phyloP scores from a whole-genome alignment of 2,329 filamentous ascomycete genomes.

The Fusarium pilosicola region DNA sequence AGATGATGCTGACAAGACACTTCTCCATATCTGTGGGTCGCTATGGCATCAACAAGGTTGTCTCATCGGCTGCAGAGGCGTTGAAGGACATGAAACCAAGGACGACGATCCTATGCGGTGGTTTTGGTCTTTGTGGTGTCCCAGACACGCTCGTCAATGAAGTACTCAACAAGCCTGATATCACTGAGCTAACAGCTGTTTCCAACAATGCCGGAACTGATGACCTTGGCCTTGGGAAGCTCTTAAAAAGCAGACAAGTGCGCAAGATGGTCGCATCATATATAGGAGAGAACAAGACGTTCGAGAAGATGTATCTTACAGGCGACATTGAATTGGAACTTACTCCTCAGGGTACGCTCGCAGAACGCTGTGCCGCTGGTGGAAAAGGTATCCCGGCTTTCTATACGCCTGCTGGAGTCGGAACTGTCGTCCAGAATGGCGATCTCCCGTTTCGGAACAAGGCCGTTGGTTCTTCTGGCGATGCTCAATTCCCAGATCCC shows the following conservation, averaged over 20 bases:
- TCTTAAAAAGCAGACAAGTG: constrained; percentile 84
- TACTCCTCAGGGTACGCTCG: constrained; percentile 89
- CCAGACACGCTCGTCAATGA: constrained; percentile 83
- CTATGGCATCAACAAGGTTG: constrained; percentile 79
- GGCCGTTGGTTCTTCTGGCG: constrained; percentile 73
- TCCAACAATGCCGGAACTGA: constrained; percentile 96
- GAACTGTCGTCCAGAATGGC: constrained; percentile 91
- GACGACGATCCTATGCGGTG: constrained; percentile 79
- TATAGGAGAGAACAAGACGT: constrained; percentile 93
- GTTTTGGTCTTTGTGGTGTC: constrained; percentile 85
- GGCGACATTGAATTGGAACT: constrained; percentile 91
- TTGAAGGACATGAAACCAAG: constrained; percentile 82
- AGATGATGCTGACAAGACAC: constrained; percentile 48
- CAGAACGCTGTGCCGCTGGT: constrained; percentile 90
- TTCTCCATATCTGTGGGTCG: constrained; percentile 74
- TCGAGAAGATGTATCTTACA: constrained; percentile 89
- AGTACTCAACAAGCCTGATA: constrained; percentile 73
- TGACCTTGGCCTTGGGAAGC: constrained; percentile 78
- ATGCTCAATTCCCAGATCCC: constrained; percentile 74
- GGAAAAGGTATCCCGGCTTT: constrained; percentile 93
- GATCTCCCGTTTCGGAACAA: constrained; percentile 86
- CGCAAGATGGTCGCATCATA: constrained; percentile 93
- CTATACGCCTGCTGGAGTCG: constrained; percentile 87
- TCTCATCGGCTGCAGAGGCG: constrained; percentile 73
- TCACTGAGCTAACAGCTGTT: constrained; percentile 83